phyloP scores from a whole-genome alignment of 192 early-diverging fungal genomes.

The Backusella tarrabulga region DNA sequence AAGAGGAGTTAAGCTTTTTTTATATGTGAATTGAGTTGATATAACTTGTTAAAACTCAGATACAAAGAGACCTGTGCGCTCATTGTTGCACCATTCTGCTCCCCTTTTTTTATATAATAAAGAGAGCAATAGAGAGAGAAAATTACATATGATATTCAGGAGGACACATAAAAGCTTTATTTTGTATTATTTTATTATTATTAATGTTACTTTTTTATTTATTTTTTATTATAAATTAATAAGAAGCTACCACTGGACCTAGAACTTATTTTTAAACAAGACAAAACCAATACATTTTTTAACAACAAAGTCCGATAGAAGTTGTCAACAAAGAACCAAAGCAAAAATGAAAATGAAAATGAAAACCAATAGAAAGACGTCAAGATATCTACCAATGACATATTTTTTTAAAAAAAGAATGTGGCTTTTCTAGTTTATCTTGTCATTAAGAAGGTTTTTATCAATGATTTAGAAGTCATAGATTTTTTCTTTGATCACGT shows the following conservation, averaged over 20 bases:
- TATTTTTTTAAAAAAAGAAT: no score
- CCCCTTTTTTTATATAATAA: neutral
- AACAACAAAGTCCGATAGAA: neutral
- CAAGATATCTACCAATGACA: no score
- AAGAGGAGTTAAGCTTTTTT: neutral
- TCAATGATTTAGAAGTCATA: no score
- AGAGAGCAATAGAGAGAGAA: neutral
- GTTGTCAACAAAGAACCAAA: no score
- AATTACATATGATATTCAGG: conserved; percentile 1
- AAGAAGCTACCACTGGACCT: neutral
- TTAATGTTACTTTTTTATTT: neutral
- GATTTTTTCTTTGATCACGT: no score
- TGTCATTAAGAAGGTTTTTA: no score
- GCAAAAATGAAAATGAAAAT: neutral
- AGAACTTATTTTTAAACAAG: neutral
- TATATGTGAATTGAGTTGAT: neutral
- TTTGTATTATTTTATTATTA: neutral
- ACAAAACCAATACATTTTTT: neutral
- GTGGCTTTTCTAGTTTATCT: no score
- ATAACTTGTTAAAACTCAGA: neutral
- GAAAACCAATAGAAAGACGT: neutral
- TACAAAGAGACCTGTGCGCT: neutral
- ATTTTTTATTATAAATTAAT: neutral
- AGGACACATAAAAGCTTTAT: neutral
- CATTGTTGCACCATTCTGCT: neutral